phyloP scores from a whole-genome alignment of 768 basidiomycete genomes.

The Cyclocybe cylindracea region DNA sequence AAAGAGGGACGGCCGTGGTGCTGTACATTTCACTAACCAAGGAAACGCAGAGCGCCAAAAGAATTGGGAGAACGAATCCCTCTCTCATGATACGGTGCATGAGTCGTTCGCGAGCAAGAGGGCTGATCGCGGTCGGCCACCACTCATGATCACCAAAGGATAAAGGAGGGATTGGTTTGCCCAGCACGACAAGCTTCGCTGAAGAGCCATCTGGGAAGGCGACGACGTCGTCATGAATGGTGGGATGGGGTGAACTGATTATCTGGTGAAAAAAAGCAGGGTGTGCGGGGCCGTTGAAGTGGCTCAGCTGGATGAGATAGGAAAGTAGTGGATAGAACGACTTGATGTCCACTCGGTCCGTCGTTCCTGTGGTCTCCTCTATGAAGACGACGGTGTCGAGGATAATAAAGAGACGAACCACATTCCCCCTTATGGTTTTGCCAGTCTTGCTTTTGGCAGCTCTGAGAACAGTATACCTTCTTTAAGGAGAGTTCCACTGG shows the following conservation, averaged over 20 bases:
- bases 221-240: constrained; percentile 4
- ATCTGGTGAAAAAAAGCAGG: constrained; percentile 27
- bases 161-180: constrained; percentile 16
- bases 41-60: constrained; percentile 31
- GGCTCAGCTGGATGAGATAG: constrained; percentile 4
- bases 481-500: background rate
- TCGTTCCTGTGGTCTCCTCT: constrained; percentile 25
- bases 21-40: constrained; percentile 43
- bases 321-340: constrained; percentile 35
- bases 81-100: constrained; percentile 30
- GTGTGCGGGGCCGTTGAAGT: constrained; percentile 18
- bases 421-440: constrained; percentile 1
- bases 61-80: constrained; percentile 32
- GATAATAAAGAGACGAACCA: constrained; percentile 2
- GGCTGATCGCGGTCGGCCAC: constrained; percentile 33
- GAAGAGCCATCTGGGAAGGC: constrained; percentile 24
- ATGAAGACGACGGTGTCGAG: background rate
- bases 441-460: constrained; percentile 12
- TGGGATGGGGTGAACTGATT: constrained; percentile 26
- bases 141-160: constrained; percentile 19
- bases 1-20: constrained; percentile 13
- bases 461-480: constrained; percentile 17
- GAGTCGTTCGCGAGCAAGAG: constrained; percentile 28
- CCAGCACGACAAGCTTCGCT: constrained; percentile 29
- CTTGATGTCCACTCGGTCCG: constrained; percentile 32